These are phyloP conservation scores for Lachancea nothofagi DNA, from an alignment of 805 yeast species.

Conservation along the genomic window DNA sequence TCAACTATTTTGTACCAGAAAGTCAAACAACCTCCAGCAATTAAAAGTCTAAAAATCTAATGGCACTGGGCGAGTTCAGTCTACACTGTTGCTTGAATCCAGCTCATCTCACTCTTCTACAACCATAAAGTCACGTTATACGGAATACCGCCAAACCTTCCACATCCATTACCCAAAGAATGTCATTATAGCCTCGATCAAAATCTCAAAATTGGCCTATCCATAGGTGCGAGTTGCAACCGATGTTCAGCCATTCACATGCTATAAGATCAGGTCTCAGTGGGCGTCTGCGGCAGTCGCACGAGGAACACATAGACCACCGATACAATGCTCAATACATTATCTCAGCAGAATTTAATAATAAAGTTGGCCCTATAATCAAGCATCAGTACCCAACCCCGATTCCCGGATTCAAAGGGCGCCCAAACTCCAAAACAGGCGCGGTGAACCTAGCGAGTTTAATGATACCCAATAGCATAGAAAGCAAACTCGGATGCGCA, in stretches of 20 bases:
- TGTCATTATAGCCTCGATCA: too few species aligned
- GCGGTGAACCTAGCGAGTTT: conserved; percentile 41
- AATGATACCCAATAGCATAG: conserved; percentile 59
- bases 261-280: conserved; percentile 12
- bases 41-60: too few species aligned
- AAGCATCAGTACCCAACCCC: conserved; percentile 52
- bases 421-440: conserved; percentile 7
- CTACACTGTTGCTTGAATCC: too few species aligned
- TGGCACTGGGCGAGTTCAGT: too few species aligned
- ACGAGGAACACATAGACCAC: conserved; percentile 9
- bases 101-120: too few species aligned
- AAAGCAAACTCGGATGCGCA: conserved; percentile 44
- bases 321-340: conserved; percentile 46
- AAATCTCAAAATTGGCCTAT: background rate
- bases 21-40: too few species aligned
- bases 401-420: conserved; percentile 34
- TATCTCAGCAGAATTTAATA: conserved; percentile 74
- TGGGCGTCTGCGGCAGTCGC: conserved; percentile 11
- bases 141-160: too few species aligned
- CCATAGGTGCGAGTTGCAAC: background rate
- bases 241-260: conserved; percentile 11
- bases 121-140: too few species aligned
- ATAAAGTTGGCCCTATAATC: conserved; percentile 64
- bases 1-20: too few species aligned
- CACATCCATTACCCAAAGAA: too few species aligned